Evolutionary conservation across 208 protist species (phyloP).

Genomic region (Acanthamoeba quina): DNA sequence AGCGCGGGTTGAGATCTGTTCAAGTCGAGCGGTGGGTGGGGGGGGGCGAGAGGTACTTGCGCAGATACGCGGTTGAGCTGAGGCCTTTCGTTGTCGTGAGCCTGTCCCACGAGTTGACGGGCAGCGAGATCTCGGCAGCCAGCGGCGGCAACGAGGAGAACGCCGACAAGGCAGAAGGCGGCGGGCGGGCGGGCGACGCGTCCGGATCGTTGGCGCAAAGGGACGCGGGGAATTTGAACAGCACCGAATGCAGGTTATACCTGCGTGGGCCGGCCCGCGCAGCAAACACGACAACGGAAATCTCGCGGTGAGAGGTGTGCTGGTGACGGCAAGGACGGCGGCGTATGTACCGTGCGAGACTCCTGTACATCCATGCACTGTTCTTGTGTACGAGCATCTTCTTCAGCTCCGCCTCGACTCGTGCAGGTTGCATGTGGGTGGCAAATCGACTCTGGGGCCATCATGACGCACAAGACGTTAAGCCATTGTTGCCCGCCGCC

Average conservation of each 20-base stretch:
- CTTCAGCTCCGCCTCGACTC: neutral
- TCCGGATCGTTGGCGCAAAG: neutral
- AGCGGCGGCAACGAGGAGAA: conserved; percentile 33
- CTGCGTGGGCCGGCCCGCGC: neutral
- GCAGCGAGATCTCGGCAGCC: conserved; percentile 2
- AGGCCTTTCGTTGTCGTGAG: neutral
- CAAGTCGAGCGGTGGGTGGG: too few species aligned
- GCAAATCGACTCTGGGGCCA: neutral
- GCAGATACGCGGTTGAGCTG: neutral
- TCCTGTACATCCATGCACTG: neutral
- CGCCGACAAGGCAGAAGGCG: neutral
- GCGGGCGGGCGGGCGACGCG: neutral
- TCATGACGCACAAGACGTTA: neutral
- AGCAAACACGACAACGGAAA: neutral
- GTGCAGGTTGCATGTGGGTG: neutral
- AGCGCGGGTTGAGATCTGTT: neutral
- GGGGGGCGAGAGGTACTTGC: neutral
- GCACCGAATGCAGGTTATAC: neutral
- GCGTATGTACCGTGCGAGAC: neutral
- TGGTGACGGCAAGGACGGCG: neutral
- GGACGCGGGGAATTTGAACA: conserved; percentile 6
- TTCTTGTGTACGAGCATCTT: neutral
- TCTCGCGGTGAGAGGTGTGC: neutral
- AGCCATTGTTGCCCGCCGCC: neutral
- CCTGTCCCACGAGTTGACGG: neutral